Percentiles rank a stretch among this genome's conserved stretches.
These are phyloP conservation scores for Iodosphaeria phyllophila DNA, from an alignment of 2,329 filamentous ascomycete species.

Conservation along the genomic window DNA sequence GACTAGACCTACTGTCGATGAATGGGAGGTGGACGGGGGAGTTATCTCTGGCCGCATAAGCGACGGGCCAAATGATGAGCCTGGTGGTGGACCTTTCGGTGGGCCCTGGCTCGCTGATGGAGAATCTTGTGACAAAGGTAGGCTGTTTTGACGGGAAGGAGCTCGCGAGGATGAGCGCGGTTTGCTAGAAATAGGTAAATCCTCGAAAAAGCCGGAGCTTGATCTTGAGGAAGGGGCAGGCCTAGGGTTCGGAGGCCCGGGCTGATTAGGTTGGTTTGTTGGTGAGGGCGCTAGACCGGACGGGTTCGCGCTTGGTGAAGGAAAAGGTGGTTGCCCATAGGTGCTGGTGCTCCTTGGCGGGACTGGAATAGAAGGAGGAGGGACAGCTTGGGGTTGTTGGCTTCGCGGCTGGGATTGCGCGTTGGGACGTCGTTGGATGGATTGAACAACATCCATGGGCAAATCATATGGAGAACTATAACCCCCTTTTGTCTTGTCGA, in stretches of 20 bases:
- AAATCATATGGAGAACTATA: slow-evolving; percentile 93
- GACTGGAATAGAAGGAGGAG: slow-evolving; percentile 32
- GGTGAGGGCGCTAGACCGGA: slow-evolving; percentile 16
- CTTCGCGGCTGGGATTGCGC: slow-evolving; percentile 33
- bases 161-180: slow-evolving; percentile 43
- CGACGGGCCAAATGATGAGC: slow-evolving; percentile 5
- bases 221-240: slow-evolving; percentile 15
- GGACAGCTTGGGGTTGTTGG: slow-evolving; percentile 19
- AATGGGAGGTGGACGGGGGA: slow-evolving; percentile 4
- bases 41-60: slow-evolving; percentile 6
- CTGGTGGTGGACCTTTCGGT: slow-evolving; percentile 14
- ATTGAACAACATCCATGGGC: slow-evolving; percentile 69
- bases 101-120: slow-evolving; percentile 7
- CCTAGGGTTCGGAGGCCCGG: slow-evolving; percentile 14
- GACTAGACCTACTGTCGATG: slow-evolving; percentile 20
- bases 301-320: slow-evolving; percentile 8
- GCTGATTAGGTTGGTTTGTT: slow-evolving; percentile 18
- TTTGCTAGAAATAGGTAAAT: slow-evolving; percentile 45
- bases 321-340: slow-evolving; percentile 13
- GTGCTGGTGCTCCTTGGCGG: slow-evolving; percentile 36
- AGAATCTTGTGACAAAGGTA: slow-evolving; percentile 22
- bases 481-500: slow-evolving; percentile 73
- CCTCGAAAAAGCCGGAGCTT: slow-evolving; percentile 55
- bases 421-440: slow-evolving; percentile 42
- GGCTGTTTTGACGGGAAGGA: too few relatives aligned